Evolutionary conservation across 202 grass and related monocot species (phyloP), one percentile per base, ranked within the genome.

Genomic region (Miscanthus sacchariflorus): DNA sequence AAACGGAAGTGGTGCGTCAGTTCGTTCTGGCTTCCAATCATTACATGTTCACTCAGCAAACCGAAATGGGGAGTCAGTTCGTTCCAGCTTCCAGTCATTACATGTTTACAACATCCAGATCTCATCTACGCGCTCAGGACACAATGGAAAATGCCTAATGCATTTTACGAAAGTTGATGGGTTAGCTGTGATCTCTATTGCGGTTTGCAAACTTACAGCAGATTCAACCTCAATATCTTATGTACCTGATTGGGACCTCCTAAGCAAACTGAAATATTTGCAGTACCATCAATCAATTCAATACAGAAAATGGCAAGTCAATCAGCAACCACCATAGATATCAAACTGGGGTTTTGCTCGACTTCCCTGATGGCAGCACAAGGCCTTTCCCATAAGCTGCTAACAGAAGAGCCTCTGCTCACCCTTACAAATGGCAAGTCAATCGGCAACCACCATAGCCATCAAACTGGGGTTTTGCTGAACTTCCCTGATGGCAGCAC

Each of bases 321-420:
- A 46, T 85, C 10, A 1, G 61, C 1, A 59, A 12, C 39, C 23
- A 71, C 21, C 9, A 70, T 52, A 67, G 25, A 59, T 35, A 78
- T 78, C 43, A 68, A 44, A 18, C 54, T 73, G 13, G 14, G 42
- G 83, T 77, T 74, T 82, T 89, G 67, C 17, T 82, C 18, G 83
- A 86, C 72, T 82, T 73, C 66, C 70, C 78, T 71, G 87, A 56
- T 81, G 92, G 88, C 81, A 89, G 70, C 67, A 74, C 40, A 23
- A 99, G 89, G 68, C 89, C 93, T 85, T 90, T 99, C 49, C 92
- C 94, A 78, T 96, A 96, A 4, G 96, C 94, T 2, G 96, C 94
- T 88, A 96, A 94, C 50, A 99, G 70, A 95, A 99, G 96, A 79
- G 94, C 91, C 81, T 99, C 96, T 63, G 94, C 94, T 89, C 91